These are phyloP conservation scores for Alopecurus myosuroides DNA, from an alignment of 176 grass and related monocot genomes.

Conservation along the genomic window DNA sequence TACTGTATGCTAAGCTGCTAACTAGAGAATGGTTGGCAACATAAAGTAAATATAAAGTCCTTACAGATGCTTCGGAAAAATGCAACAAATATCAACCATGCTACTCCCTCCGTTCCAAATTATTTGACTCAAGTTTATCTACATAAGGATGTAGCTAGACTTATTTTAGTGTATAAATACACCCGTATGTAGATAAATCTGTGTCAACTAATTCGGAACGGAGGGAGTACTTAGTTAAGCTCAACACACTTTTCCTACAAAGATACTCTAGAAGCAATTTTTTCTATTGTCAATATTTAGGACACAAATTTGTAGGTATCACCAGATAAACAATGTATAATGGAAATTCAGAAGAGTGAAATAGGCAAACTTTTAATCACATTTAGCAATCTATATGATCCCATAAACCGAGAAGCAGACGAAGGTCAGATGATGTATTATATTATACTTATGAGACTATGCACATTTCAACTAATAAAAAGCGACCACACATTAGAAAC, in stretches of 20 bases:
- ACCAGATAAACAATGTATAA: too few species aligned
- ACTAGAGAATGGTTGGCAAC: neutral
- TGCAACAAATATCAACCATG: conserved; percentile 1
- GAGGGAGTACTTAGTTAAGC: neutral
- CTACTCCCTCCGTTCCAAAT: too few species aligned
- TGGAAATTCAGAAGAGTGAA: too few species aligned
- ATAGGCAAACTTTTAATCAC: too few species aligned
- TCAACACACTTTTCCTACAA: neutral
- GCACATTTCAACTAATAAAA: neutral
- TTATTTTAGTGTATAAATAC: too few species aligned
- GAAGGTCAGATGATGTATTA: neutral
- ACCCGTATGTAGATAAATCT: too few species aligned
- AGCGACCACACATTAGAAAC: neutral
- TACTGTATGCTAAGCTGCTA: neutral
- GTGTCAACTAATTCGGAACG: too few species aligned
- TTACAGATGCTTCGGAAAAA: neutral
- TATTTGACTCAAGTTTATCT: too few species aligned
- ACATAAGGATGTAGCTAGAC: too few species aligned
- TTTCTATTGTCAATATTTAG: too few species aligned
- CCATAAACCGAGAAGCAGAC: neutral
- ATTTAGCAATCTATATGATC: too few species aligned
- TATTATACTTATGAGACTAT: neutral
- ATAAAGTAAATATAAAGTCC: neutral
- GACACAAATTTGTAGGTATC: too few species aligned
- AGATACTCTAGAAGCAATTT: neutral